phyloP scores from a whole-genome alignment of 306 rosid species.

The Luffa acutangula region DNA sequence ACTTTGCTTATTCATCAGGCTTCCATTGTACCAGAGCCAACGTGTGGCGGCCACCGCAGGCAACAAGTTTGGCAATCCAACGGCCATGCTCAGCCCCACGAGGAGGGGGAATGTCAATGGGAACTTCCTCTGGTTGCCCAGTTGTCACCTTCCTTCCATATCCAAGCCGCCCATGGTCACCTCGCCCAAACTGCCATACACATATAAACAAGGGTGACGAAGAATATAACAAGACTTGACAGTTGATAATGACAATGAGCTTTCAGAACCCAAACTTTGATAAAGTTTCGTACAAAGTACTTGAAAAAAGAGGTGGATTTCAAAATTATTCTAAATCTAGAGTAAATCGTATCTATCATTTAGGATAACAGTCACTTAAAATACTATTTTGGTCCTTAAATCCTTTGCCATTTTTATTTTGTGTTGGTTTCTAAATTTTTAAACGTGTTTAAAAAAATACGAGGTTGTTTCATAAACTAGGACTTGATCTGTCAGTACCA shows the following conservation, averaged over 20 bases:
- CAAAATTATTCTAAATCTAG: background rate
- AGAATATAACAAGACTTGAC: background rate
- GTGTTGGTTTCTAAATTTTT: too few species aligned
- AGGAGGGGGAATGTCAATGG: constrained; percentile 53
- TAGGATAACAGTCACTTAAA: background rate
- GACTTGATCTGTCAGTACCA: background rate
- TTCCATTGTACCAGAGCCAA: constrained; percentile 74
- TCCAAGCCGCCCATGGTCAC: constrained; percentile 98
- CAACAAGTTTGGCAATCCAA: constrained; percentile 81
- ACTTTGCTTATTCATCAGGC: constrained; percentile 16
- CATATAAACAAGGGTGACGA: background rate
- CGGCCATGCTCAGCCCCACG: constrained; percentile 23
- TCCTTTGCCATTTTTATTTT: background rate
- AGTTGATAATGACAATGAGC: background rate
- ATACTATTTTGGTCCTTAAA: background rate
- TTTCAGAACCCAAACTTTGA: background rate
- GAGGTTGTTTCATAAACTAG: background rate
- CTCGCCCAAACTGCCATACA: constrained; percentile 67
- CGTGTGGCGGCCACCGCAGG: constrained; percentile 95
- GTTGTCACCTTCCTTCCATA: constrained; percentile 91
- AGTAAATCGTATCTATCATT: background rate
- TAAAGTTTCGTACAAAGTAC: background rate
- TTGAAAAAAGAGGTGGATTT: background rate
- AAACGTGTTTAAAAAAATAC: too few species aligned
- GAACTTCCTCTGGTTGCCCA: constrained; percentile 92